Evolutionary conservation across 768 basidiomycete species (phyloP).

Genomic region (Dioszegia hungarica): DNA sequence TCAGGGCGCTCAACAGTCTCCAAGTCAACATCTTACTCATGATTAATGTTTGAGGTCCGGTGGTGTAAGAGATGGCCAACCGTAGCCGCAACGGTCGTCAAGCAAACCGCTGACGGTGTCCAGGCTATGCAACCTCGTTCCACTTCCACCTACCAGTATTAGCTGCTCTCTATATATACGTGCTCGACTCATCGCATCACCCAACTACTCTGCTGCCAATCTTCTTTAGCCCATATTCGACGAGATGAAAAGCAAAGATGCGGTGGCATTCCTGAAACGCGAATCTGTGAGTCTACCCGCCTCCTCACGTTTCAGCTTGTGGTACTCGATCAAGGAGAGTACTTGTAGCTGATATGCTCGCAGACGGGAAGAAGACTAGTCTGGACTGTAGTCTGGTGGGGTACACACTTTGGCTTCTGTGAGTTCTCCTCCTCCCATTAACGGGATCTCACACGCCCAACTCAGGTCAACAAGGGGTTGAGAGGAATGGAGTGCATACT

Average conservation of each 20-base stretch:
- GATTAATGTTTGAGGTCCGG: no score
- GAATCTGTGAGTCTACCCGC: slow-evolving; percentile 9
- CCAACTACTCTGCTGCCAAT: no score
- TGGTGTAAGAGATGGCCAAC: no score
- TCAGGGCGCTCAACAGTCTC: no score
- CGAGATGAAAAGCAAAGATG: background rate
- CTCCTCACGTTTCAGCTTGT: background rate
- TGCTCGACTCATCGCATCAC: no score
- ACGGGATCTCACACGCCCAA: background rate
- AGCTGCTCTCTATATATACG: no score
- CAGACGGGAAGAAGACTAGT: slow-evolving; percentile 34
- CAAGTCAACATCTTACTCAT: no score
- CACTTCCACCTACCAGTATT: no score
- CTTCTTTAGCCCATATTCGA: background rate
- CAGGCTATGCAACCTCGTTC: background rate
- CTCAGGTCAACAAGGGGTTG: no score
- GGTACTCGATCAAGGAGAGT: no score
- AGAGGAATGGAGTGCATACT: background rate
- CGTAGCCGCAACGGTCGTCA: no score
- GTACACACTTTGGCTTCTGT: slow-evolving; percentile 64
- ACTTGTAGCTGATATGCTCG: background rate
- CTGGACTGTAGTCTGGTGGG: slow-evolving; percentile 60
- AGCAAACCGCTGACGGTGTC: background rate
- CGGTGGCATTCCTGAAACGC: background rate
- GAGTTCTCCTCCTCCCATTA: background rate